A percentile compares a stretch with the other conserved stretches of the same genome.
Evolutionary conservation across 805 yeast species (phyloP).

Genomic region (Spathaspora boniae): DNA sequence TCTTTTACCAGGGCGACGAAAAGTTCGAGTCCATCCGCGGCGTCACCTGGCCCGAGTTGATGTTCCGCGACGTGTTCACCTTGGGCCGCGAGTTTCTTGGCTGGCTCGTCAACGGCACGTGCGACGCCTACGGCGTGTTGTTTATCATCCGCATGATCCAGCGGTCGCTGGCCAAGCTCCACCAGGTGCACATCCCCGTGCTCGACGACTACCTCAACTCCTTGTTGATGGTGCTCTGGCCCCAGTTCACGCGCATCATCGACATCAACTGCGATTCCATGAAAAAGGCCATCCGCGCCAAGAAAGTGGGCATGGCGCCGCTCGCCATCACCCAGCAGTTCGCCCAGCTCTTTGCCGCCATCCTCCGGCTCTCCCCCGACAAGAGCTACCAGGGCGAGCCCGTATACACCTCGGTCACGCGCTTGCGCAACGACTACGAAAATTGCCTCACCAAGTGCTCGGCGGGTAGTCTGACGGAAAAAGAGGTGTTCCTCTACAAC

Average conservation of each 20-base stretch:
- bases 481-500: conserved; percentile 71
- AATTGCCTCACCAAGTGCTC: conserved; percentile 69
- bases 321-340: conserved; percentile 72
- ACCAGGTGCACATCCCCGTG: conserved; percentile 62
- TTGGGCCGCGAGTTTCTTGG: conserved; percentile 44
- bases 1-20: conserved; percentile 52
- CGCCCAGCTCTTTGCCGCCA: conserved; percentile 66
- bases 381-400: conserved; percentile 57
- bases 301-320: conserved; percentile 34
- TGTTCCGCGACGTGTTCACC: conserved; percentile 36
- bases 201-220: conserved; percentile 67
- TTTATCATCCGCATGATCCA: conserved; percentile 72
- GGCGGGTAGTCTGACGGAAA: conserved; percentile 40
- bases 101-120: conserved; percentile 42
- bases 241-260: conserved; percentile 70
- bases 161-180: conserved; percentile 59
- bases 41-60: conserved; percentile 29
- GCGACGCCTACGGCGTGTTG: conserved; percentile 76
- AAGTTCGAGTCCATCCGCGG: conserved; percentile 27
- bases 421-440: conserved; percentile 80
- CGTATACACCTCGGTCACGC: conserved; percentile 58
- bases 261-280: conserved; percentile 75
- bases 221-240: conserved; percentile 75
- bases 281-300: conserved; percentile 44
- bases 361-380: conserved; percentile 50